These are phyloP conservation scores for Pistacia integerrima DNA, from an alignment of 345 rosid genomes.

Conservation along the genomic window DNA sequence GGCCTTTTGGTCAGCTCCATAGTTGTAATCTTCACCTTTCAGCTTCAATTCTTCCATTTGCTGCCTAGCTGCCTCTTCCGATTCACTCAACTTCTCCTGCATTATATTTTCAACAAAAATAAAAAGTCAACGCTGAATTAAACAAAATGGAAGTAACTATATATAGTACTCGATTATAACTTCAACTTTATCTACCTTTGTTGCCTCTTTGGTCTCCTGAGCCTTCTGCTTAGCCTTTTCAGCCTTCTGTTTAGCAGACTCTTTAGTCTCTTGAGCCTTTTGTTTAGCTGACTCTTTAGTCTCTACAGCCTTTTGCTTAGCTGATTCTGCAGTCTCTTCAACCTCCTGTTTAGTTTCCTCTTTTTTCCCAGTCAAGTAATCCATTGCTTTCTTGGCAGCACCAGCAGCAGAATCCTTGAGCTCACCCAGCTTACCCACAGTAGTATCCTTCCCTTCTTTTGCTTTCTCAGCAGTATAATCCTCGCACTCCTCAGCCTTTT, in stretches of 20 bases:
- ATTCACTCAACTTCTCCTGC: constrained; percentile 49
- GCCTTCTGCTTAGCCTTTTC: too few relatives aligned
- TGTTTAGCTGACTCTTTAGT: constrained; percentile 26
- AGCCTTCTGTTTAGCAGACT: too few relatives aligned
- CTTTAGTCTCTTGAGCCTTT: neutral
- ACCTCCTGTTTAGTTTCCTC: constrained; percentile 61
- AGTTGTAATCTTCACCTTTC: constrained; percentile 25
- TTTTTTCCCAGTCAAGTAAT: constrained; percentile 47
- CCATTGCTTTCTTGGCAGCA: constrained; percentile 63
- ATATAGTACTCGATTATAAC: too few relatives aligned
- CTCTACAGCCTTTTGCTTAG: too few relatives aligned
- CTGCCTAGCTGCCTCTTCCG: constrained; percentile 47
- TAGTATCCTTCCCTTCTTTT: constrained; percentile 27
- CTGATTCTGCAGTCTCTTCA: constrained; percentile 29
- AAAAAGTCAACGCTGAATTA: neutral
- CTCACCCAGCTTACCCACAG: constrained; percentile 20
- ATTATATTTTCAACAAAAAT: neutral
- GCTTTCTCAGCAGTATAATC: constrained; percentile 40
- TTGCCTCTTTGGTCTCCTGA: too few relatives aligned
- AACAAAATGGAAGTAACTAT: neutral
- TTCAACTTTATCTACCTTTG: constrained; percentile 28
- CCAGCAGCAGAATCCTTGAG: constrained; percentile 43
- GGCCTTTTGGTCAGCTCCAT: constrained; percentile 33
- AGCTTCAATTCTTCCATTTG: constrained; percentile 60
- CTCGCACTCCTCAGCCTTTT: constrained; percentile 22